Percentiles rank a stretch among this genome's conserved stretches.
Conservation (phyloP, 441 rosid genomes). For the Arabidopsis hybrid region DNA sequence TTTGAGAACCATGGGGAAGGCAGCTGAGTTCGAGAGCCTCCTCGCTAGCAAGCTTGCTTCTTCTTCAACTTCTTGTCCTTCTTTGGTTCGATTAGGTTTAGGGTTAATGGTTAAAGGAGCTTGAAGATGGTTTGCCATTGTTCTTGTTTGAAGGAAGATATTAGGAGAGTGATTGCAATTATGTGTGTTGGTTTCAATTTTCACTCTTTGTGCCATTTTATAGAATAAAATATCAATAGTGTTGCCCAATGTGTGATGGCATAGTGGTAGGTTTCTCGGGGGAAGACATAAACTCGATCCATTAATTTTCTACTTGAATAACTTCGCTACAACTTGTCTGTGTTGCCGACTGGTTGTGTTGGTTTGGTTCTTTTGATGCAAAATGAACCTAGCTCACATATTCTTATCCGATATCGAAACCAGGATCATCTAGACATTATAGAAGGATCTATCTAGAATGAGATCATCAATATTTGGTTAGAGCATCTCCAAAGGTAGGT, state of each 20-base stretch:
- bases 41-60: slow-evolving; percentile 29
- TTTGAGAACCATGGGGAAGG: slow-evolving; percentile 45
- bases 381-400: neutral
- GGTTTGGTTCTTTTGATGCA: neutral
- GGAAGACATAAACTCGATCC: neutral
- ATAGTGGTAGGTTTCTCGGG: neutral
- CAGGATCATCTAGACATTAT: neutral
- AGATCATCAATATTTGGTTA: neutral
- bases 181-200: neutral
- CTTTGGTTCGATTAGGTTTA: slow-evolving; percentile 28
- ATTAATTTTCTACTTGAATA: neutral
- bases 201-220: slow-evolving; percentile 6
- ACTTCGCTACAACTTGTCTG: neutral
- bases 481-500: no score
- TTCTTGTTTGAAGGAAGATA: neutral
- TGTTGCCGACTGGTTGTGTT: neutral
- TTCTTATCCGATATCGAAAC: neutral
- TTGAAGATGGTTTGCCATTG: slow-evolving; percentile 32
- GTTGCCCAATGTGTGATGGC: neutral
- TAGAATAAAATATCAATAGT: neutral
- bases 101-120: neutral
- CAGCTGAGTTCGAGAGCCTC: slow-evolving; percentile 9
- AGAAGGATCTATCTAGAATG: neutral
- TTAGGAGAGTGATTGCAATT: neutral
- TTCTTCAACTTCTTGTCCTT: slow-evolving; percentile 12